A percentile compares a stretch with the other conserved stretches of the same genome.
phyloP scores from a whole-genome alignment of 2,329 filamentous ascomycete species.

The Alternaria postmessia region DNA sequence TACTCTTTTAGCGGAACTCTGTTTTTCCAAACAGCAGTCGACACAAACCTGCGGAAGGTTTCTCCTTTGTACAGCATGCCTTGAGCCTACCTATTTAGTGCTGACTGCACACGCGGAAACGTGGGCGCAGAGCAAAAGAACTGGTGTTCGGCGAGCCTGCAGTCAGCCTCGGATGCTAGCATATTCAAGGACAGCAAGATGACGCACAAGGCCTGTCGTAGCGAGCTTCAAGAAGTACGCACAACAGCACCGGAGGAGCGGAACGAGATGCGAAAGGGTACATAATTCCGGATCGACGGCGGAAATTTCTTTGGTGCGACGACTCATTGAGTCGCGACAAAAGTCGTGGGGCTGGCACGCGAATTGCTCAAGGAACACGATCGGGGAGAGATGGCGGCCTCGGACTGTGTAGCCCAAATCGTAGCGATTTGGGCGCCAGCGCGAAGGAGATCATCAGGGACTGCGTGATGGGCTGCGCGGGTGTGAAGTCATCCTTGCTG shows the following conservation, averaged over 20 bases:
- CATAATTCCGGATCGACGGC: slow-evolving; percentile 23
- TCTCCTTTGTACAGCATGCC: not conserved
- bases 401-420: slow-evolving; percentile 14
- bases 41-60: not conserved
- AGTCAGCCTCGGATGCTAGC: slow-evolving; percentile 9
- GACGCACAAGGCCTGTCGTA: slow-evolving; percentile 7
- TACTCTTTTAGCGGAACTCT: slow-evolving; percentile 3
- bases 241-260: slow-evolving; percentile 27
- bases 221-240: slow-evolving; percentile 16
- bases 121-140: slow-evolving; percentile 1
- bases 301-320: slow-evolving; percentile 28
- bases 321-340: slow-evolving; percentile 23
- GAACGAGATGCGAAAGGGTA: slow-evolving; percentile 20
- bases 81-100: not conserved
- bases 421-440: slow-evolving; percentile 22
- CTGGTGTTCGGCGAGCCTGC: slow-evolving; percentile 5
- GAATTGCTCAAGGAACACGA: slow-evolving; percentile 11
- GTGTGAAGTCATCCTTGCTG: slow-evolving; percentile 29
- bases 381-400: slow-evolving; percentile 3
- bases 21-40: not conserved
- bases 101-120: not conserved
- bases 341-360: slow-evolving; percentile 15
- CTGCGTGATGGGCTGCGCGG: slow-evolving; percentile 16
- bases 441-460: slow-evolving; percentile 30
- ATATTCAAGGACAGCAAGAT: slow-evolving; percentile 16